Base-by-base conservation (phyloP, 2,329 filamentous ascomycete genomes). In the Elsinoe ampelina region DNA sequence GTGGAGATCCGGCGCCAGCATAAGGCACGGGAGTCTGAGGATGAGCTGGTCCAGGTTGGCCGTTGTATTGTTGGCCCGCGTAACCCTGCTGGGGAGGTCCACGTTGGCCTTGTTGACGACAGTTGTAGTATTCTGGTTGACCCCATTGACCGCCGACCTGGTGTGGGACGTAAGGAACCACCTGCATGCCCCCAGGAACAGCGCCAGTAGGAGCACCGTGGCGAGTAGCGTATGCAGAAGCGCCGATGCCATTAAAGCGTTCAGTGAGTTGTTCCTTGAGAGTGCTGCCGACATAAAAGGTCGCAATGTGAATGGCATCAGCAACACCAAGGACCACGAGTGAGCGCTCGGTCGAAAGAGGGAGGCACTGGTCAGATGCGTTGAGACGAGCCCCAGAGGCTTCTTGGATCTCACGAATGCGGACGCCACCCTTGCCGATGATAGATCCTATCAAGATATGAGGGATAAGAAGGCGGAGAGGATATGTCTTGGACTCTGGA, bases 221-320 rank as follows among this genome's bases (percentile, higher is more conserved):
- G 62, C 93, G 85, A 47, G 92, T 95, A 47, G 93, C 93, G 70
- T 98, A 98, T 30, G 93, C 92, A n/a, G 93, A 98, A 51, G 93
- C 92, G 58, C 90, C 90, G 17, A 93, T 91, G 5, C 93, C 93
- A 55, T 93, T 92, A 64, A 97, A 98, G 41, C 93, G 85, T 71
- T 98, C 93, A 55, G 93, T 96, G 59, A 98, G 80, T 75, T 98
- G 93, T 77, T 98, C 93, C 48, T 95, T 86, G 22, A 98, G 81
- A n/a, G 93, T 98, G 72, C 92, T 95, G 57, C 91, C 92, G 61
- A 98, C 91, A 68, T 98, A 98, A 77, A 97, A 98, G 36, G 93
- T 95, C 50, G 93, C 93, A 72, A 98, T 98, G 74, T 98, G 93
- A 50, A 98, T 92, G 58, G 93, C 92, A 75, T 98, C 93, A 55